These are phyloP conservation scores for Euphorbia tirucalli DNA, from an alignment of 345 rosid species.

Conservation along the genomic window DNA sequence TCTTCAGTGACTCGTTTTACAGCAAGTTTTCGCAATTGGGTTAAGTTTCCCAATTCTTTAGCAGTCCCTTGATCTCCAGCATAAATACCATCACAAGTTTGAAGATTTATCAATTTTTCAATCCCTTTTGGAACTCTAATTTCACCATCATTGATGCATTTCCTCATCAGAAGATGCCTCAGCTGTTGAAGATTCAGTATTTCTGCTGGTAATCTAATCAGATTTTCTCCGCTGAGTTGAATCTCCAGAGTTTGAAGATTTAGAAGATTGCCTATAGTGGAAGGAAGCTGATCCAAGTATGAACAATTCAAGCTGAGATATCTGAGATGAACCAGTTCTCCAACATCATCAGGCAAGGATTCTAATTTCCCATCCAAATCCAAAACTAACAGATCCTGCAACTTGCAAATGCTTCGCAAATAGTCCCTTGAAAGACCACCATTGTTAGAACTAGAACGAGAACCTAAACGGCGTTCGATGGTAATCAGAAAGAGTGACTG, in stretches of 20 bases:
- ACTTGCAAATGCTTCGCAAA: slow-evolving; percentile 2
- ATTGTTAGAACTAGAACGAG: background rate
- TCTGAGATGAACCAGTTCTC: slow-evolving; percentile 13
- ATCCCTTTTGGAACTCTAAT: slow-evolving; percentile 6
- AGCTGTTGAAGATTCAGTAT: slow-evolving; percentile 1
- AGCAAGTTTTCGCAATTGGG: background rate
- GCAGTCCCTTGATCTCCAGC: slow-evolving; percentile 15
- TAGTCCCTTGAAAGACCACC: slow-evolving; percentile 4
- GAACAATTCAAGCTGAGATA: slow-evolving; percentile 8
- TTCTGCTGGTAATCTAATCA: background rate
- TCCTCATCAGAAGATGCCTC: slow-evolving; percentile 12
- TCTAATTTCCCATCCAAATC: slow-evolving; percentile 6
- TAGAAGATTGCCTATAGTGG: slow-evolving; percentile 1
- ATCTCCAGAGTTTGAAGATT: slow-evolving; percentile 9
- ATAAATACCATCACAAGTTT: slow-evolving; percentile 15
- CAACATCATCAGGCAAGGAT: slow-evolving; percentile 6
- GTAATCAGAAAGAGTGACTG: background rate
- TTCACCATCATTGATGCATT: background rate
- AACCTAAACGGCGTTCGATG: background rate
- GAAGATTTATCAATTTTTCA: background rate
- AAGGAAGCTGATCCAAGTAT: slow-evolving; percentile 8
- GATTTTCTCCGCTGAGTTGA: background rate
- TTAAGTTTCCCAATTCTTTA: background rate
- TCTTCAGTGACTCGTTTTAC: background rate
- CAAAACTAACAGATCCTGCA: slow-evolving; percentile 8